phyloP scores from a whole-genome alignment of 192 early-diverging fungal genomes.

The Linnemannia hyalina region DNA sequence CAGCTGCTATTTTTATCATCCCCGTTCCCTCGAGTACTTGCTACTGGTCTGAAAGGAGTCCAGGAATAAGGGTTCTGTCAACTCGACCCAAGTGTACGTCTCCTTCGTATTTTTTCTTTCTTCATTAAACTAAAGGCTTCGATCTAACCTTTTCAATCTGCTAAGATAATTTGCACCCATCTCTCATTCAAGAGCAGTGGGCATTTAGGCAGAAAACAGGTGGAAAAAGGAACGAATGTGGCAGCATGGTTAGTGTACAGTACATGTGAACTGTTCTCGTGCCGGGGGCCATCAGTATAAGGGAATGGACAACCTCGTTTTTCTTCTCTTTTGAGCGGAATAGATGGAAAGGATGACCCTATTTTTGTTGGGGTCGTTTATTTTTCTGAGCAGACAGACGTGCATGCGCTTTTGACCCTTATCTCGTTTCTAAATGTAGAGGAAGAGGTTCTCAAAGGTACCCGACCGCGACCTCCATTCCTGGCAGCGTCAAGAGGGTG shows the following conservation, averaged over 20 bases:
- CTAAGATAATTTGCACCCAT: background rate
- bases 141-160: background rate
- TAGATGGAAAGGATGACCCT: background rate
- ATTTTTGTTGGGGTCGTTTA: background rate
- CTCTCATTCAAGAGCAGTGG: background rate
- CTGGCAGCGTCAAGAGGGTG: background rate
- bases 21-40: background rate
- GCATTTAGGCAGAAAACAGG: background rate
- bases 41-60: background rate
- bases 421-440: background rate
- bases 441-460: background rate
- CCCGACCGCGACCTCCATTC: background rate
- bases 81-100: background rate
- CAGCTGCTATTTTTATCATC: slow-evolving; percentile 1
- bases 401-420: background rate
- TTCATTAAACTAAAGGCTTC: background rate
- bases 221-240: background rate
- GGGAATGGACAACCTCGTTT: background rate
- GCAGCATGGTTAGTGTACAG: background rate
- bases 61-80: background rate
- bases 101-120: background rate
- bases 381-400: background rate
- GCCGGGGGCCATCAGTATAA: background rate
- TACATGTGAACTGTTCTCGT: background rate
- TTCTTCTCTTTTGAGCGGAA: background rate